Evolutionary conservation across 164 flowering plant species (phyloP), one percentile per base, ranked within the genome.

Genomic region (Aristolochia contorta): DNA sequence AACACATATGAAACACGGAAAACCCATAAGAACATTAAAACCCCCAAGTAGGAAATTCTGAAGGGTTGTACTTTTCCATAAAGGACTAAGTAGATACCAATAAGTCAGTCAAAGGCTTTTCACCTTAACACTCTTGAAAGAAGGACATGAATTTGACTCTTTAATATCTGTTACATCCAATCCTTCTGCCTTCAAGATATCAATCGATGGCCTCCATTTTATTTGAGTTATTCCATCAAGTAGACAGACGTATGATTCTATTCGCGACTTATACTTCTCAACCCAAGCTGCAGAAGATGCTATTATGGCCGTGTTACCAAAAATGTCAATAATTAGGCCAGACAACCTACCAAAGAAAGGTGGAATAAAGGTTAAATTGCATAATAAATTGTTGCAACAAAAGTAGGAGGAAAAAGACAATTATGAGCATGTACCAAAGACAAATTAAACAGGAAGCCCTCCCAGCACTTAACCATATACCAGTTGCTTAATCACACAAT

Each of bases 281-380:
- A 93, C 97, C 98, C 97, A 90, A 66, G 98, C 97, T 61, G 98
- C 97, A 58, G 98, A 93, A 61, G 98, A 93, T 57, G 98, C 97
- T 65, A 93, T 47, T 23, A 93, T 96, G 59, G 97, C 98, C 65
- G 78, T 54, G 70, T 82, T 86, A 70, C 89, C 94, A 73, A 90
- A 93, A 56, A 93, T 77, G 78, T 93, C 98, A 62, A 93, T 78
- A 61, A 87, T 83, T 57, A 93, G 72, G 60, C 98, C 98, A 1
- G 98, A 93, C 76, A 93, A 75, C 77, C 98, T 43, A 25, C 21
- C 33, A n/a, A 33, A 6, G 3, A 37, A 24, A 19, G 21, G 57
- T 43, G 25, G 1, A 53, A 9, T 4, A 47, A 54, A 8, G 14
- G 8, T 30, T 47, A 27, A 60, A 46, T 43, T 47, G 55, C 19